Conservation (phyloP, 352 stramenopile species). For the Globisporangium yorkense region DNA sequence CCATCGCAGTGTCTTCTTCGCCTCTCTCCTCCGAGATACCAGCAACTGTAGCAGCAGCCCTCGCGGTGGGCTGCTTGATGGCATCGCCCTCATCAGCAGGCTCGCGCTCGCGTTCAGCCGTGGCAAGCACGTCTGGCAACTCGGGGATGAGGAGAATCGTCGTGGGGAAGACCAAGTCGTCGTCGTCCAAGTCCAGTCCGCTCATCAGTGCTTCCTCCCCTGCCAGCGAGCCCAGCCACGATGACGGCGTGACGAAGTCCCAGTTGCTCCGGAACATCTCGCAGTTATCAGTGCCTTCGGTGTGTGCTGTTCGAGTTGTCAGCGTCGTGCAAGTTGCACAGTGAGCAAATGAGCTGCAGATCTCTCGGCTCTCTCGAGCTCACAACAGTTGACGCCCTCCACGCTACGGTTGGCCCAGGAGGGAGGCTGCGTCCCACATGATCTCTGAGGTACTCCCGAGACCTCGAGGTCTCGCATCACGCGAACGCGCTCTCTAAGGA, state of each 20-base stretch:
- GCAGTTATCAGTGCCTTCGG: neutral
- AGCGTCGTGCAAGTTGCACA: too few relatives aligned
- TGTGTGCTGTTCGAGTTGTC: too few relatives aligned
- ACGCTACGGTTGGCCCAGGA: too few relatives aligned
- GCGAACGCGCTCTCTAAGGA: too few relatives aligned
- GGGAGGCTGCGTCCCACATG: too few relatives aligned
- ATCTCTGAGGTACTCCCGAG: too few relatives aligned
- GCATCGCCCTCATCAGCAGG: neutral
- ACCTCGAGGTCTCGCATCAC: too few relatives aligned
- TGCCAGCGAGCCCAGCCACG: conserved; percentile 39
- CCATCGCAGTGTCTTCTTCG: conserved; percentile 3
- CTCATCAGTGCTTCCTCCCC: conserved; percentile 48
- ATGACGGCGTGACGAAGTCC: conserved; percentile 41
- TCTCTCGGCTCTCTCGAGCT: too few relatives aligned
- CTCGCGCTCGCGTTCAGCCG: conserved; percentile 5
- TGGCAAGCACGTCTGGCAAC: too few relatives aligned
- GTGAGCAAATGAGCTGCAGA: too few relatives aligned
- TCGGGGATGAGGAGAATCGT: conserved; percentile 18
- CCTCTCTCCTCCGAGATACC: neutral
- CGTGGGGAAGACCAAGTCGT: conserved; percentile 7
- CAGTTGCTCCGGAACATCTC: conserved; percentile 46
- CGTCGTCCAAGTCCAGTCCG: conserved; percentile 6
- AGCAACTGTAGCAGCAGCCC: neutral
- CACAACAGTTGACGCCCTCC: too few relatives aligned
- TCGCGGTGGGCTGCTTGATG: neutral